Base-by-base conservation (phyloP, 2,329 filamentous ascomycete species). In the Penicillium janthinellum region DNA sequence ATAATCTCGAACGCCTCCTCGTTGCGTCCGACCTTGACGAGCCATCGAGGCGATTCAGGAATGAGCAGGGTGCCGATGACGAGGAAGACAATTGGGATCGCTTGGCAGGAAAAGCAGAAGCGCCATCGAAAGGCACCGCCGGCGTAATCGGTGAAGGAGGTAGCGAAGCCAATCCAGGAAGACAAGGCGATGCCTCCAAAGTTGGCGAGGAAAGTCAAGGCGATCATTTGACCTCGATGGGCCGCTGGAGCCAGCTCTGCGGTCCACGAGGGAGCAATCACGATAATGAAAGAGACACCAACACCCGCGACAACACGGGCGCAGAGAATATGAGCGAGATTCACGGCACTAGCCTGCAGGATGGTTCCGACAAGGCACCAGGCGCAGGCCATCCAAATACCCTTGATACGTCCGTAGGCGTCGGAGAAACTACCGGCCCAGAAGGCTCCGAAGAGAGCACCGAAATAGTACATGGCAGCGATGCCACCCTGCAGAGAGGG, bases 401-500 rank as follows among this genome's bases (percentile, higher is more conserved):
- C 65, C 51, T 65, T 64, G 34, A 59, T 64, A 14, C 68, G 62
- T 12, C 68, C 68, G 37, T 67, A 59, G 31, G 34, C 54, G 56
- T 70, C 66, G 45, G 57, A 56, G 56, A 58, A 64, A 47, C 59
- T 55, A 57, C 61, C 66, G 45, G 35, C 60, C 64, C 50, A 67
- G 58, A 58, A 70, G n/a, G 44, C 54, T 51, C 68, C 68, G 42
- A 66, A 31, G n/a, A 68, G 51, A 34, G 64, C 51, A 5, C 65
- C 68, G 7, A 60, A 44, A 60, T 78, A 78, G 66, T 78, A 79
- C 37, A 79, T 72, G 2, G 71, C 64, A 20, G 76, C 70, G 34
- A 78, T 78, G 31, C 75, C 76, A 35, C 76, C 76, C 57, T 78
- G 75, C 4, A 76, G 3, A 75, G 60, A 17, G 68, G 70, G 42